These are phyloP conservation scores for Wickerhamomyces bovis DNA, from an alignment of 805 yeast species.

Conservation along the genomic window DNA sequence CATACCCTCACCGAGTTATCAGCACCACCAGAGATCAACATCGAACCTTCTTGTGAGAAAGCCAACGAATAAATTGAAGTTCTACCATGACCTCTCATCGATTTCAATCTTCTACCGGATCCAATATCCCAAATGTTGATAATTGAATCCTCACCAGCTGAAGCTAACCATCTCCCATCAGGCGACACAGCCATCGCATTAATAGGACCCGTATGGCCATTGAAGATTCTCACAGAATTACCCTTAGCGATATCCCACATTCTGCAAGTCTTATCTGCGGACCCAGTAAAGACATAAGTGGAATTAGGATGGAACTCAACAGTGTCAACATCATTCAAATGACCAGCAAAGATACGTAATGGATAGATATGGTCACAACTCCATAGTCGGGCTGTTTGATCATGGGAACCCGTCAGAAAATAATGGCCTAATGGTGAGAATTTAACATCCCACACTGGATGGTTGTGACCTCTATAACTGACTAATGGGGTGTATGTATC, in stretches of 20 bases:
- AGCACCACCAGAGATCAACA: slow-evolving; percentile 86
- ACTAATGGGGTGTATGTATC: slow-evolving; percentile 88
- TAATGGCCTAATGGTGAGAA: slow-evolving; percentile 95
- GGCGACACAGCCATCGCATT: slow-evolving; percentile 86
- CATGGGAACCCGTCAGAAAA: slow-evolving; percentile 97
- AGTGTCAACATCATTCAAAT: slow-evolving; percentile 91
- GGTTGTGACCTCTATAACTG: slow-evolving; percentile 92
- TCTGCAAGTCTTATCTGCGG: slow-evolving; percentile 89
- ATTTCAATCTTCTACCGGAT: slow-evolving; percentile 78
- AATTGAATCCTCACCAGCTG: slow-evolving; percentile 89
- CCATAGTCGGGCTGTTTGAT: slow-evolving; percentile 97
- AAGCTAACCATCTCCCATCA: slow-evolving; percentile 94
- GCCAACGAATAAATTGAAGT: slow-evolving; percentile 78
- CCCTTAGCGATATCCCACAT: slow-evolving; percentile 98
- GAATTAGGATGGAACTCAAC: slow-evolving; percentile 96
- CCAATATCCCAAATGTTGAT: slow-evolving; percentile 94
- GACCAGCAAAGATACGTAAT: slow-evolving; percentile 93
- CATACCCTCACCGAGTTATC: slow-evolving; percentile 92
- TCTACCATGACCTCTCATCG: slow-evolving; percentile 93
- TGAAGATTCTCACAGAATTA: slow-evolving; percentile 81
- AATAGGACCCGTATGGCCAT: slow-evolving; percentile 89
- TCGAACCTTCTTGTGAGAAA: slow-evolving; percentile 83
- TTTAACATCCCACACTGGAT: slow-evolving; percentile 96
- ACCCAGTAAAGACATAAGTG: slow-evolving; percentile 89
- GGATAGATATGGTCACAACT: slow-evolving; percentile 98